Base-by-base conservation (phyloP, 2,329 filamentous ascomycete genomes). In the Diplodia intermedia region DNA sequence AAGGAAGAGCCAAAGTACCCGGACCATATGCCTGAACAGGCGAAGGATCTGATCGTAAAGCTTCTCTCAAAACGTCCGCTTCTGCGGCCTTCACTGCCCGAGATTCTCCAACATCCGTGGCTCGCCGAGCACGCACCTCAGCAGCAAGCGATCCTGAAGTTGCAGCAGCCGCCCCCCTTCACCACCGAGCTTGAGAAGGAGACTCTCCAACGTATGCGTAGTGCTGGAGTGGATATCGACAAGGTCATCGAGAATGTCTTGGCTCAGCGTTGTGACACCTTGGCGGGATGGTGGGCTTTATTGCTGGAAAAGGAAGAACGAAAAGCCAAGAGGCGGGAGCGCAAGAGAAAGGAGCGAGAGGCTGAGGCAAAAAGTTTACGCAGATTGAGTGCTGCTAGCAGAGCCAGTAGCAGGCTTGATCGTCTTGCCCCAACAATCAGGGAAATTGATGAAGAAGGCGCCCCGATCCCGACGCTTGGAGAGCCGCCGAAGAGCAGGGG, bases 211-310 rank as follows among this genome's bases (percentile, higher is more conserved):
- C 88, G 95, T 29, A 97, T 99, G 94, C 90, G 92, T 69, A 92
- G 91, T 71, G 93, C 95, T 5, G 95, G 95, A 0, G 93, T 98
- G 29, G 92, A 98, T 75, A 95, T 97, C 69, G 95, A 99, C 76
- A 87, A 91, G 69, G 92, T 99, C 8, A 94, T 98, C 71, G 94
- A 98, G 77, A 96, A 95, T 73, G 95, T 99, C 3, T 80, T 97
- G 43, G 88, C 93, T 4, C 93, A 97, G 77, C 87, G 92, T 71
- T 98, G 95, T 75, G 94, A 99, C 79, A 87, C 90, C 6, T 82
- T 99, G 60, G 92, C 93, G 62, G 95, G 95, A 6, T 99, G 95
- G 95, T 99, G 95, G 95, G 91, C 92, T 3, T 80, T 99, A 33
- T 82, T 99, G 49, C 88, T 98, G 11, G 95, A 98, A 75, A 99